These are phyloP conservation scores for Thinopyrum elongatum DNA, from an alignment of 176 grass and related monocot genomes.

Conservation along the genomic window DNA sequence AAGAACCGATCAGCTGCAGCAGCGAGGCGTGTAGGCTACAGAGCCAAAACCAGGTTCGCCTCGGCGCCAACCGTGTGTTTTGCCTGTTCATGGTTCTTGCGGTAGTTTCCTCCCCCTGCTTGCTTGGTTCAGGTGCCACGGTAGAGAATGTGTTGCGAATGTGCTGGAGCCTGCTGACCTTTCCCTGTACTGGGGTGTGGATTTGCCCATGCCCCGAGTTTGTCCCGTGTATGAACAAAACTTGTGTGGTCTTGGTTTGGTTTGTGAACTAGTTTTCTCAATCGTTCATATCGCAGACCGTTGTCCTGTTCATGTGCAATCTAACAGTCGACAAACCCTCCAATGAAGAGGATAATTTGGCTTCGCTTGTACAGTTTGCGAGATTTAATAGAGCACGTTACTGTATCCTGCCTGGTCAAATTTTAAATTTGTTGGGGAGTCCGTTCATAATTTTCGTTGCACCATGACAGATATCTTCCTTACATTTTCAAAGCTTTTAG, in stretches of 20 bases:
- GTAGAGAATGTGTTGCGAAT: conserved; percentile 18
- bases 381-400: background rate
- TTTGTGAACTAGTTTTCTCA: conserved; percentile 18
- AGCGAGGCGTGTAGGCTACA: background rate
- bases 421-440: no score
- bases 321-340: background rate
- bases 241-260: conserved; percentile 37
- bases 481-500: no score
- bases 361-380: conserved; percentile 13
- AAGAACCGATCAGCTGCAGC: background rate
- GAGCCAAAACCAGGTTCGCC: conserved; percentile 26
- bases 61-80: background rate
- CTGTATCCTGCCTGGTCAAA: no score
- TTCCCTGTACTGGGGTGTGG: background rate
- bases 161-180: conserved; percentile 22
- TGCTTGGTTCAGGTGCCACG: conserved; percentile 12
- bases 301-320: conserved; percentile 20
- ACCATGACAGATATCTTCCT: no score
- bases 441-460: no score
- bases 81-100: background rate
- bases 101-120: background rate
- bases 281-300: background rate
- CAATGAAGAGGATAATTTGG: background rate
- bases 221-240: conserved; percentile 31
- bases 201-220: conserved; percentile 16